Evolutionary conservation across 139 green algal genomes (phyloP).

Genomic region (Haematococcus lacustris): DNA sequence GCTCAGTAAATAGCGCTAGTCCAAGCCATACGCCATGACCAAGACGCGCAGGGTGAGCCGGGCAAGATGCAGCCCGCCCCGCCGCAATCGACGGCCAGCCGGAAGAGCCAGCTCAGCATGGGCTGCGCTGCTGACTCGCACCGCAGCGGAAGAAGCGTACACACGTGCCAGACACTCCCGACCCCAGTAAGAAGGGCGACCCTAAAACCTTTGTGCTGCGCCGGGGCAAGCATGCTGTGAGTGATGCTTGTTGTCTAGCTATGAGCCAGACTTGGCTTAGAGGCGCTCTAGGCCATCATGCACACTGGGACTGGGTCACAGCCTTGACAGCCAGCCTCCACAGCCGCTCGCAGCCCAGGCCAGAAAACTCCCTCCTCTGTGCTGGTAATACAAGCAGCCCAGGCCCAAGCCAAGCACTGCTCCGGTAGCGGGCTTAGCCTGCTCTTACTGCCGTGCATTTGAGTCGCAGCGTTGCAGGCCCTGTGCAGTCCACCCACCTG

Average conservation of each 20-base stretch:
- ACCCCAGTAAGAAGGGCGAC: constrained; percentile 56
- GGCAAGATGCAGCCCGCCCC: background rate
- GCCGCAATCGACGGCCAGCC: background rate
- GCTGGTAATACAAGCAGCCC: too few species aligned
- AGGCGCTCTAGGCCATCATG: constrained; percentile 6
- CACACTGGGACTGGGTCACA: background rate
- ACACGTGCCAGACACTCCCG: constrained; percentile 45
- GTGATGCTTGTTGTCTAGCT: constrained; percentile 8
- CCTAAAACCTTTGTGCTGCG: constrained; percentile 80
- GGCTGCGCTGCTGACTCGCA: background rate
- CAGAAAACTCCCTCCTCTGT: too few species aligned
- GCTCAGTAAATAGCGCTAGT: too few species aligned
- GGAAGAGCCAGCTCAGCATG: too few species aligned
- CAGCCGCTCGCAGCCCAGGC: too few species aligned
- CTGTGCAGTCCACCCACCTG: too few species aligned
- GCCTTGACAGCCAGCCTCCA: too few species aligned
- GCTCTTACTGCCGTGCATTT: too few species aligned
- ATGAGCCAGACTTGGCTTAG: background rate
- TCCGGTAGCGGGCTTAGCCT: too few species aligned
- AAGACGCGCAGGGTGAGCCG: constrained; percentile 1
- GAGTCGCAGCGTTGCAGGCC: too few species aligned
- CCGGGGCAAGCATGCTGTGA: constrained; percentile 57
- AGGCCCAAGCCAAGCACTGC: too few species aligned
- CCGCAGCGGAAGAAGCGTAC: constrained; percentile 81
- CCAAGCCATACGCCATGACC: too few species aligned